Conservation (phyloP, 108 stramenopile species). For the Mayamaea pseudoterrestris region DNA sequence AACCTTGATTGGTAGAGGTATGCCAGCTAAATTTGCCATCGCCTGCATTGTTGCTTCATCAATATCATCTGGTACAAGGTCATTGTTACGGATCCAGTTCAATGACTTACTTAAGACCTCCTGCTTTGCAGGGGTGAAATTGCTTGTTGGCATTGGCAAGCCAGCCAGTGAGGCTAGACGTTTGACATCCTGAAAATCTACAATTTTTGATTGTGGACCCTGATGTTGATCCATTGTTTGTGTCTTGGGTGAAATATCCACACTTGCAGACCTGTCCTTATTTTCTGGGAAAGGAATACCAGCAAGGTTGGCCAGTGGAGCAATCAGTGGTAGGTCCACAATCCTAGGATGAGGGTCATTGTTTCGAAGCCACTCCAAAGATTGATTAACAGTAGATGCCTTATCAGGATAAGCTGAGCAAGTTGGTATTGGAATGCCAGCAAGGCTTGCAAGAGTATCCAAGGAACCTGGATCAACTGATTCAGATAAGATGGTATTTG, state of each 20-base stretch:
- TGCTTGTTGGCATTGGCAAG: slow-evolving; percentile 1
- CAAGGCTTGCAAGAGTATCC: background rate
- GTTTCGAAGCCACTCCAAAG: slow-evolving; percentile 4
- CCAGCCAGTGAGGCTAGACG: slow-evolving; percentile 5
- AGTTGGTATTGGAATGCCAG: background rate
- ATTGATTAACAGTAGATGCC: background rate
- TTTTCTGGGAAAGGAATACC: slow-evolving; percentile 4
- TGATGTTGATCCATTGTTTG: slow-evolving; percentile 2
- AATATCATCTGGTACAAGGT: background rate
- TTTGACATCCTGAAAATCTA: slow-evolving; percentile 1
- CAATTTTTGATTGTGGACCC: slow-evolving; percentile 2
- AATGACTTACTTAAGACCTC: background rate
- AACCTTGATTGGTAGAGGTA: slow-evolving; percentile 2
- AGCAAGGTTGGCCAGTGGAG: slow-evolving; percentile 4
- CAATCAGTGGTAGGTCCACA: background rate
- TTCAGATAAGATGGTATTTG: background rate
- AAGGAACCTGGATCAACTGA: background rate
- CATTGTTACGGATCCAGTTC: slow-evolving; percentile 1
- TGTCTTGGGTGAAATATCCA: slow-evolving; percentile 1
- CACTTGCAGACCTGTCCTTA: slow-evolving; percentile 18
- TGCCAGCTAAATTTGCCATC: slow-evolving; percentile 1
- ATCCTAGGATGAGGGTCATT: slow-evolving; percentile 3
- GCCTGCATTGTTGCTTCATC: background rate
- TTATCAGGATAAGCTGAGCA: background rate
- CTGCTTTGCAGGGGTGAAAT: background rate